Evolutionary conservation across 345 rosid species (phyloP).

Genomic region (Mercurialis annua): DNA sequence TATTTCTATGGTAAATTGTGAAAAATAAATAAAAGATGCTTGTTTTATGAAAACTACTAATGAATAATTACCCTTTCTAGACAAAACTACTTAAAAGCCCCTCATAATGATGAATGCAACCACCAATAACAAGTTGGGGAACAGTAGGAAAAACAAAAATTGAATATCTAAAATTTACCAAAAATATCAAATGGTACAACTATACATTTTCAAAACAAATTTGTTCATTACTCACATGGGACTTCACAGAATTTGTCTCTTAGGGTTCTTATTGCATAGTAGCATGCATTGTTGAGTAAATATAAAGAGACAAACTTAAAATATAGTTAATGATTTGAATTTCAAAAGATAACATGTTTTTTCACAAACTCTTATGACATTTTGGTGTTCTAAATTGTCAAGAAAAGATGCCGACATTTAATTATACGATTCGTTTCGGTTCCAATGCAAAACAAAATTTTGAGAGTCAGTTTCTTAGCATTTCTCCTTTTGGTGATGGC

Average conservation of each 20-base stretch:
- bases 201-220: neutral
- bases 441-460: constrained; percentile 1
- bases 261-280: too few species aligned
- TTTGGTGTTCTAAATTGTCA: neutral
- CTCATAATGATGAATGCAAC: neutral
- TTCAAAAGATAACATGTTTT: too few species aligned
- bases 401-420: neutral
- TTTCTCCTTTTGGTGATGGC: neutral
- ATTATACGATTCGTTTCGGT: neutral
- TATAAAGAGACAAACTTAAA: constrained; percentile 6
- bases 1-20: too few species aligned
- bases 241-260: neutral
- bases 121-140: neutral
- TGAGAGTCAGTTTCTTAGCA: neutral
- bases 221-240: neutral
- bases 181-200: neutral
- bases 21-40: neutral
- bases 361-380: neutral
- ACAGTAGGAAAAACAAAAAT: neutral
- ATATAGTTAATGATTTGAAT: too few species aligned
- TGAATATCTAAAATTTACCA: too few species aligned
- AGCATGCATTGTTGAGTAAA: neutral
- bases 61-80: neutral
- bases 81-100: neutral
- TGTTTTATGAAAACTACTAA: too few species aligned